phyloP scores from a whole-genome alignment of 169 alveolate species.

The Plasmodium coatneyi region DNA sequence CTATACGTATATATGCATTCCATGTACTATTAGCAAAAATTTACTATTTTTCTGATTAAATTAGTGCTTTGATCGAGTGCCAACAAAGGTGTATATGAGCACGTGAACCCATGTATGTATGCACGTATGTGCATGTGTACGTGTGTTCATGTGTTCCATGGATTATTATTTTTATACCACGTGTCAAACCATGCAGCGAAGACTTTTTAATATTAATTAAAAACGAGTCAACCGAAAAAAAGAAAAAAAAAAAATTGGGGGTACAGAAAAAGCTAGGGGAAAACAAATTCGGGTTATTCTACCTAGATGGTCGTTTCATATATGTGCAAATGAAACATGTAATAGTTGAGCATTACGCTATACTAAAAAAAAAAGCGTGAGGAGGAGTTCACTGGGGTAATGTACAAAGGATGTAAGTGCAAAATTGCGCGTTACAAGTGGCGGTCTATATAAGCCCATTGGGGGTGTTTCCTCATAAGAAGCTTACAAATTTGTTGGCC shows the following conservation, averaged over 20 bases:
- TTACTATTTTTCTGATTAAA: neutral
- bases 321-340: neutral
- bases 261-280: neutral
- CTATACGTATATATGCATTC: neutral
- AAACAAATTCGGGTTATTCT: neutral
- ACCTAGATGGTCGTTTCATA: neutral
- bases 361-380: neutral
- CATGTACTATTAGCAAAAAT: neutral
- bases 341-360: neutral
- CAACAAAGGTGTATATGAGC: neutral
- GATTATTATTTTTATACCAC: neutral
- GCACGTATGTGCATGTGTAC: neutral
- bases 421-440: neutral
- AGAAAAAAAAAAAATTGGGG: neutral
- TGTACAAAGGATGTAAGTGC: neutral
- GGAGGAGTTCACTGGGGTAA: neutral
- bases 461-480: neutral
- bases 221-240: neutral
- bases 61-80: neutral
- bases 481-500: neutral
- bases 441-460: neutral
- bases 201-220: neutral
- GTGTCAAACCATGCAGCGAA: neutral
- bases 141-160: neutral
- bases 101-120: neutral